phyloP scores from a whole-genome alignment of 768 basidiomycete species.

The Panaeolus cyanescens region DNA sequence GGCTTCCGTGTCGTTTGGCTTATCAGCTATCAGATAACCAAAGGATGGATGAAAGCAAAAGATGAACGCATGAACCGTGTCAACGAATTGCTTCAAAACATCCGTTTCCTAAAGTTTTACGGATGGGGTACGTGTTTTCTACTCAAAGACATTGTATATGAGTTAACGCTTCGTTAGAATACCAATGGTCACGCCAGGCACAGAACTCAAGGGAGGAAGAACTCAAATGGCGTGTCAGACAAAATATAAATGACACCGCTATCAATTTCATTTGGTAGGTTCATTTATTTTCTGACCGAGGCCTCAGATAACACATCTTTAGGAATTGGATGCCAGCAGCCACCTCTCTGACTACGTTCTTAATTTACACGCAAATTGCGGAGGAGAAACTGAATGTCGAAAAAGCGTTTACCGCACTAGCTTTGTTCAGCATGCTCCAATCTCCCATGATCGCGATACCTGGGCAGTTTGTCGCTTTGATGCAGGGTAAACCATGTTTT shows the following conservation, averaged over 20 bases:
- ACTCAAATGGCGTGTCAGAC: constrained; percentile 66
- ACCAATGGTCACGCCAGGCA: constrained; percentile 59
- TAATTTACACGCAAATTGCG: constrained; percentile 69
- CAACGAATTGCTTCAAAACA: constrained; percentile 76
- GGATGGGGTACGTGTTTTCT: constrained; percentile 59
- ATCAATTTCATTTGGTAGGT: constrained; percentile 71
- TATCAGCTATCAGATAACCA: constrained; percentile 45
- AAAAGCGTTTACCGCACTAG: constrained; percentile 79
- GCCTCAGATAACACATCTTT: constrained; percentile 6
- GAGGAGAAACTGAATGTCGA: constrained; percentile 70
- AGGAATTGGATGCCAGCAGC: constrained; percentile 79
- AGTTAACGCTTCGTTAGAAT: constrained; percentile 37
- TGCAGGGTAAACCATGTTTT: constrained; percentile 47
- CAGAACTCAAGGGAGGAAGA: constrained; percentile 59
- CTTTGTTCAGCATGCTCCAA: constrained; percentile 74
- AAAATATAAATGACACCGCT: constrained; percentile 58
- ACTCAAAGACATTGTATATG: not conserved
- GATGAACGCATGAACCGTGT: constrained; percentile 72
- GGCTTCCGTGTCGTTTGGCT: not conserved
- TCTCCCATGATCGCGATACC: constrained; percentile 67
- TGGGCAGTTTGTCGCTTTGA: constrained; percentile 61
- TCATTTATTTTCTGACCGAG: constrained; percentile 3
- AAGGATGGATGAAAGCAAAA: constrained; percentile 59
- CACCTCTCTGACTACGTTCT: constrained; percentile 61
- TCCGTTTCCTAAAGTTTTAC: constrained; percentile 74